Percentiles rank a stretch among this genome's conserved stretches.
These are phyloP conservation scores for Eurotiales sp. DNA, from an alignment of 2,329 filamentous ascomycete genomes.

Conservation along the genomic window DNA sequence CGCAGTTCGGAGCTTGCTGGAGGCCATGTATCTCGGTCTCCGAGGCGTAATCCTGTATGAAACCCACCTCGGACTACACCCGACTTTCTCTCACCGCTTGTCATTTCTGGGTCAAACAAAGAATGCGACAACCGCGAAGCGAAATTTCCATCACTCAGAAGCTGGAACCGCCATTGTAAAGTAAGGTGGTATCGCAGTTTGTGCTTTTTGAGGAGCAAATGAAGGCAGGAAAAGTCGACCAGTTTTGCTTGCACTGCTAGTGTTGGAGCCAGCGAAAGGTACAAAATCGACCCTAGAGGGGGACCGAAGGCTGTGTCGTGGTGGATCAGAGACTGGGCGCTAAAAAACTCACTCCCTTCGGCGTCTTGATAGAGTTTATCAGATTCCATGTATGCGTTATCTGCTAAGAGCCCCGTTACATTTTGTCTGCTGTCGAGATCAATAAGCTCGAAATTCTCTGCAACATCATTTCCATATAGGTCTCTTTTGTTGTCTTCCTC, in stretches of 20 bases:
- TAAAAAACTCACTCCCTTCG: constrained; percentile 21
- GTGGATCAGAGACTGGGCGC: constrained; percentile 16
- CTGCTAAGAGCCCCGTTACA: constrained; percentile 23
- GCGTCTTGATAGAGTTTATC: constrained; percentile 30
- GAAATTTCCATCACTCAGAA: constrained; percentile 82
- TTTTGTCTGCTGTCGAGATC: constrained; percentile 30
- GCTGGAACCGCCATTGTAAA: constrained; percentile 74
- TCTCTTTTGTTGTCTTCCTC: neutral
- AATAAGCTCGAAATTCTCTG: constrained; percentile 30
- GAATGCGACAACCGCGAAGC: constrained; percentile 74
- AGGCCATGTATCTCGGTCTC: constrained; percentile 81
- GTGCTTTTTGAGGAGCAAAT: constrained; percentile 72
- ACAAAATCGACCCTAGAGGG: constrained; percentile 51
- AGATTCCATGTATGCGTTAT: constrained; percentile 22
- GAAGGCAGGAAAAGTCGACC: constrained; percentile 72
- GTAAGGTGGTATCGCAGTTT: constrained; percentile 67
- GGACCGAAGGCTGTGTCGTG: constrained; percentile 30
- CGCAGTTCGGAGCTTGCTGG: constrained; percentile 92
- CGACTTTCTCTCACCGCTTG: constrained; percentile 69
- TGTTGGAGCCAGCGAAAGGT: constrained; percentile 70
- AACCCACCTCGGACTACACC: constrained; percentile 67
- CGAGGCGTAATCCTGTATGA: constrained; percentile 76
- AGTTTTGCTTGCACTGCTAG: constrained; percentile 70
- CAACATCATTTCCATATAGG: constrained; percentile 5
- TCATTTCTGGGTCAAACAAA: constrained; percentile 78